Evolutionary conservation across 73 alveolate genomes (phyloP), one percentile per base, ranked within the genome.

Genomic region (Paramecium bursaria): DNA sequence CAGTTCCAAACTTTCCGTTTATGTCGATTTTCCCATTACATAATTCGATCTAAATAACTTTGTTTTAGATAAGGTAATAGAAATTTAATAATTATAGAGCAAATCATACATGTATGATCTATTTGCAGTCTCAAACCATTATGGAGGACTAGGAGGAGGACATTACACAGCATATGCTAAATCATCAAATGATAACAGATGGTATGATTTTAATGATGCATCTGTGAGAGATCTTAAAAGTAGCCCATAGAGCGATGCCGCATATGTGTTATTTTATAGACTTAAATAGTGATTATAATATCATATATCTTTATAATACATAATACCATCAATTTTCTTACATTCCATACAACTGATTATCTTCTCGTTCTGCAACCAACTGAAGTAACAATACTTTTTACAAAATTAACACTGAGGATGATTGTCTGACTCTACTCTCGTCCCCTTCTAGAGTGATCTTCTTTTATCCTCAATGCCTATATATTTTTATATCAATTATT

Each of bases 151-250:
- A n/a, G 95, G 95, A 0, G 98, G 96, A 17, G 99, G 99, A 4
- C 98, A 94, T 86, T 94, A 97, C 91, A 97, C 99, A 25, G 99
- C 99, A 0, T 86, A 90, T 86, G 98, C 98, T 6, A 87, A 94
- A 77, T 92, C 92, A 60, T 47, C 94, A 13, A 26, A 73, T 22
- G 19, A 30, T 23, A 88, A 87, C 42, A 74, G 73, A 57, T 96
- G 99, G 99, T 92, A 73, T 80, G 95, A 93, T 17, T 96, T 88
- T 88, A 94, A 96, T 89, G 99, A 96, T 86, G 85, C 96, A 5
- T 61, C 88, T 17, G 96, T 93, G 13, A 74, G 90, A 21, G 88
- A 87, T 48, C 39, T 49, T n/a, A 44, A 75, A 26, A 30, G 52
- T 30, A 86, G 47, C 46, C 67, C 76, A 33, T 80, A 53, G 2